A percentile compares a stretch with the other conserved stretches of the same genome.
Evolutionary conservation across 495 filamentous ascomycete genomes (phyloP).

Genomic region (Penicillium diatomitis): DNA sequence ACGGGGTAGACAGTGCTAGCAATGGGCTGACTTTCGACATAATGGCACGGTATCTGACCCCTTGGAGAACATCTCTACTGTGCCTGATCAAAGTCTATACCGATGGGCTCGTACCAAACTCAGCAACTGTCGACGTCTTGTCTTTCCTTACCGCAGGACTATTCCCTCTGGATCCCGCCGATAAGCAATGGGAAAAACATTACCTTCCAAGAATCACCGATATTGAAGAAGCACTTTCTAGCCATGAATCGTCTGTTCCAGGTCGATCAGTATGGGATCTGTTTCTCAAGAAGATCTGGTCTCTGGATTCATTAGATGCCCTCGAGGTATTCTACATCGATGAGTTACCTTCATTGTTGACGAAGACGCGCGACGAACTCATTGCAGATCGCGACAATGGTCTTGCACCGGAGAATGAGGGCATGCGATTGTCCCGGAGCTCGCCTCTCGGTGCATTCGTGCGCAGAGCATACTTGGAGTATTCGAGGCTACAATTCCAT

Average conservation of each 20-base stretch:
- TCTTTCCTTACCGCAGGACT: conserved; percentile 75
- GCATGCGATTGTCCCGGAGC: conserved; percentile 47
- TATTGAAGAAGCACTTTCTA: conserved; percentile 54
- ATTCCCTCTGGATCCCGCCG: conserved; percentile 39
- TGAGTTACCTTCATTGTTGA: conserved; percentile 43
- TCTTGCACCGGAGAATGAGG: conserved; percentile 31
- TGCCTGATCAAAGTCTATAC: conserved; percentile 73
- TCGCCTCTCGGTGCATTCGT: conserved; percentile 86
- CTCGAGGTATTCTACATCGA: conserved; percentile 59
- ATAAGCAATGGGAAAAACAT: conserved; percentile 28
- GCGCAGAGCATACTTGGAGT: conserved; percentile 67
- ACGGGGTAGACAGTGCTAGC: neutral
- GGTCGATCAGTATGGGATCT: conserved; percentile 79
- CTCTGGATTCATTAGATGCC: conserved; percentile 68
- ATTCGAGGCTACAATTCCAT: conserved; percentile 68
- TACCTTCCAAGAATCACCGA: conserved; percentile 54
- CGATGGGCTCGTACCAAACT: conserved; percentile 61
- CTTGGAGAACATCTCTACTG: conserved; percentile 75
- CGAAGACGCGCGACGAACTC: conserved; percentile 49
- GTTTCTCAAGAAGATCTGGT: conserved; percentile 77
- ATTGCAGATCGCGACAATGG: conserved; percentile 43
- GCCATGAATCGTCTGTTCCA: conserved; percentile 56
- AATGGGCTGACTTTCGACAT: conserved; percentile 12
- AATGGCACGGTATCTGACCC: conserved; percentile 77
- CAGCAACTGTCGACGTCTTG: conserved; percentile 70